Percentiles rank a stretch among this genome's conserved stretches.
Evolutionary conservation across 2,329 filamentous ascomycete species (phyloP).

Genomic region (Penicillium rolfsii): DNA sequence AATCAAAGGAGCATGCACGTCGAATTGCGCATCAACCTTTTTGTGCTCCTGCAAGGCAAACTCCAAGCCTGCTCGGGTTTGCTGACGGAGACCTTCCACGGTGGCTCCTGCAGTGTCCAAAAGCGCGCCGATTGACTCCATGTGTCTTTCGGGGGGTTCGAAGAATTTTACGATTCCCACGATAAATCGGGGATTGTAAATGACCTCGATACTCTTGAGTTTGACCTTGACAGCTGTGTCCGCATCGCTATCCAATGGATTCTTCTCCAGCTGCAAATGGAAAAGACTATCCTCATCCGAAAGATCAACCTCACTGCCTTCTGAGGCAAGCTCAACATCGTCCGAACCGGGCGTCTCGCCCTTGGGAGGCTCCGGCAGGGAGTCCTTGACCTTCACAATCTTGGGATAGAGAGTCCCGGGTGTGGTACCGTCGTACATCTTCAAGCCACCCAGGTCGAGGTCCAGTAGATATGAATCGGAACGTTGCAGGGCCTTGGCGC

Average conservation of each 20-base stretch:
- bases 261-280: conserved; percentile 88
- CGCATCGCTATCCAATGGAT: conserved; percentile 88
- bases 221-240: conserved; percentile 90
- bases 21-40: conserved; percentile 93
- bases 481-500: conserved; percentile 83
- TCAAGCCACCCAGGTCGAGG: conserved; percentile 85
- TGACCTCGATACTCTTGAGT: conserved; percentile 91
- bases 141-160: conserved; percentile 91
- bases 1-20: conserved; percentile 92
- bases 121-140: conserved; percentile 95
- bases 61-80: conserved; percentile 92
- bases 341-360: conserved; percentile 30
- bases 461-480: conserved; percentile 90
- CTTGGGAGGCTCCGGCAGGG: conserved; percentile 60
- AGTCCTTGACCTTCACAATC: conserved; percentile 94
- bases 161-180: conserved; percentile 94
- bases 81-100: conserved; percentile 90
- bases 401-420: conserved; percentile 88
- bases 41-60: conserved; percentile 98
- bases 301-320: conserved; percentile 46
- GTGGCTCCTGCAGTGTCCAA: conserved; percentile 96
- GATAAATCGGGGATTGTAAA: conserved; percentile 94
- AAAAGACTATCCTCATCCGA: conserved; percentile 78
- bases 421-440: conserved; percentile 95
- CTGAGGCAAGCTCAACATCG: conserved; percentile 44